These are phyloP conservation scores for Agaricus sinodeliciosus DNA, from an alignment of 768 basidiomycete species.

Conservation along the genomic window DNA sequence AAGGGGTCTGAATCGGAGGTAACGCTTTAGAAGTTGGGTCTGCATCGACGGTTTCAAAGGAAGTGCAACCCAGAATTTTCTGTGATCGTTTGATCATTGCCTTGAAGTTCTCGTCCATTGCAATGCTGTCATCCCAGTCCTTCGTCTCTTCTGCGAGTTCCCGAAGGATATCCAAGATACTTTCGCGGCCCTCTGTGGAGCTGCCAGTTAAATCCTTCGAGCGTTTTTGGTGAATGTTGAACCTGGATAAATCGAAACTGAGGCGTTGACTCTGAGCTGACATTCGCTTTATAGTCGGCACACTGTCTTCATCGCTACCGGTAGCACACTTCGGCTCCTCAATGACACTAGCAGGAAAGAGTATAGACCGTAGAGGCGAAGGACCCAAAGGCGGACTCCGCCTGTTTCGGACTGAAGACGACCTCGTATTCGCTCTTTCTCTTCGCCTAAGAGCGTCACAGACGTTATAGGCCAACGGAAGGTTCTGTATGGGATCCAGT, in stretches of 20 bases:
- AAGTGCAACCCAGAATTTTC: neutral
- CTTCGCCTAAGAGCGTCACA: neutral
- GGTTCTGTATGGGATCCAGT: neutral
- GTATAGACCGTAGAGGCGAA: constrained; percentile 41
- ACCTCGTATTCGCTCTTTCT: neutral
- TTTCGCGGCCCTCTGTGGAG: constrained; percentile 14
- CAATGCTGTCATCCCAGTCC: constrained; percentile 43
- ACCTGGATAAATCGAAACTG: neutral
- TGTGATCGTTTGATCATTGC: constrained; percentile 31
- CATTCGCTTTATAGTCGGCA: neutral
- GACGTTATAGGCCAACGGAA: neutral
- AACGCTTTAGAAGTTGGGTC: neutral
- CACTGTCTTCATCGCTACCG: neutral
- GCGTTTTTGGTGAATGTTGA: neutral
- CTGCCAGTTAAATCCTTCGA: neutral
- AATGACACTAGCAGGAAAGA: constrained; percentile 27
- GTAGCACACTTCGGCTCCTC: constrained; percentile 14
- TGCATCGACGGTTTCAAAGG: constrained; percentile 3
- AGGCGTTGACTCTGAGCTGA: neutral
- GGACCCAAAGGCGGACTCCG: constrained; percentile 35
- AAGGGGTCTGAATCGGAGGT: neutral
- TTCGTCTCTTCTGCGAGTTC: constrained; percentile 45
- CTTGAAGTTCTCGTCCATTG: constrained; percentile 42
- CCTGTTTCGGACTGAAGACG: constrained; percentile 20
- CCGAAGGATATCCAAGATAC: constrained; percentile 35